Evolutionary conservation across 192 early-diverging fungal genomes (phyloP).

Genomic region (Coemansia sp.): DNA sequence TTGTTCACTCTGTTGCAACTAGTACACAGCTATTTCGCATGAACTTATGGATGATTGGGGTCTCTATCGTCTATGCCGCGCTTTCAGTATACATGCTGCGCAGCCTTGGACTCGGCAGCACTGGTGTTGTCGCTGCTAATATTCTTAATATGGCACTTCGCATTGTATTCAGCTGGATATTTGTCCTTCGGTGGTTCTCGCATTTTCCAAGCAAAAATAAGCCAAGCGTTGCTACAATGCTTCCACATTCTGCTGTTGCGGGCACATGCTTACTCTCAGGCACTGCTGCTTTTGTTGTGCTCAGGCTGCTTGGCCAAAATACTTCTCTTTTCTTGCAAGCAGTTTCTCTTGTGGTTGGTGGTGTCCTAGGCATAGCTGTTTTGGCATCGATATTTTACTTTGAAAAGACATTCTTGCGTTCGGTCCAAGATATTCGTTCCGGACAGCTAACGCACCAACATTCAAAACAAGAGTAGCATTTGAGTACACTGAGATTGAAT

Average conservation of each 20-base stretch:
- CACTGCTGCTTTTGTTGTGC: not conserved
- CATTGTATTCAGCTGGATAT: slow-evolving; percentile 69
- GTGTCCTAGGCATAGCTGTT: slow-evolving; percentile 12
- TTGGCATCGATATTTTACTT: slow-evolving; percentile 28
- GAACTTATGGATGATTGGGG: slow-evolving; percentile 74
- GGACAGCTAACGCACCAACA: slow-evolving; percentile 6
- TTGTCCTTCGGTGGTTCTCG: slow-evolving; percentile 62
- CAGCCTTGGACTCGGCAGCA: slow-evolving; percentile 62
- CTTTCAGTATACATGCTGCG: slow-evolving; percentile 64
- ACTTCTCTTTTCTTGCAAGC: slow-evolving; percentile 1
- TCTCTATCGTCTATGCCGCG: slow-evolving; percentile 68
- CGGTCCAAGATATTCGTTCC: slow-evolving; percentile 19
- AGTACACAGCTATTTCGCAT: slow-evolving; percentile 60
- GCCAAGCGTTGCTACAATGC: slow-evolving; percentile 21
- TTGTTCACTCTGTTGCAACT: slow-evolving; percentile 83
- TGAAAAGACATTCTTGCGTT: slow-evolving; percentile 34
- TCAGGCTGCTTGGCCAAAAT: not conserved
- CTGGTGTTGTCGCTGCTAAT: slow-evolving; percentile 85
- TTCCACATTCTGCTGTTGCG: slow-evolving; percentile 30
- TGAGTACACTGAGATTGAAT: not conserved
- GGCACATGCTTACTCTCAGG: slow-evolving; percentile 22
- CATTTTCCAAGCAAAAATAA: not conserved
- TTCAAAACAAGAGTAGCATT: slow-evolving; percentile 2
- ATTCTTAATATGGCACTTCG: slow-evolving; percentile 79
- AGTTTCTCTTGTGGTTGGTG: slow-evolving; percentile 19